A percentile compares a stretch with the other conserved stretches of the same genome.
Evolutionary conservation across 139 green algal species (phyloP).

Genomic region (Edaphochlamys debaryana): DNA sequence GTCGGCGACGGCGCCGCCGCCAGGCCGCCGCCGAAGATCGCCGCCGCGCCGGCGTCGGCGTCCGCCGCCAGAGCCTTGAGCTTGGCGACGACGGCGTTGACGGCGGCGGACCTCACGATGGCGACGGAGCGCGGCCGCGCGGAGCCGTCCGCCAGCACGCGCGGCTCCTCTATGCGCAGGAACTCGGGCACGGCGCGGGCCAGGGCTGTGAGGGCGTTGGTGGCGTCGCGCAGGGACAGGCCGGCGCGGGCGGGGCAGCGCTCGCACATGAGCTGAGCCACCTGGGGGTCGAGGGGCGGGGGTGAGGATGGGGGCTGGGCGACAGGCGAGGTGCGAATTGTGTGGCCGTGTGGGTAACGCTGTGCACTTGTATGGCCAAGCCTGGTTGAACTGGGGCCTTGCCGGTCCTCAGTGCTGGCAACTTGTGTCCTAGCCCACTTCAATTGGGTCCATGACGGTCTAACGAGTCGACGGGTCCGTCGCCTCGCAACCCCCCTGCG

Average conservation of each 20-base stretch:
- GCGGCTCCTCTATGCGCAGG: constrained; percentile 35
- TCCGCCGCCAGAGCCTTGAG: constrained; percentile 27
- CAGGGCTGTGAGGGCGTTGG: constrained; percentile 18
- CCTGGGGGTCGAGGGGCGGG: neutral
- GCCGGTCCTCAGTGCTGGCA: neutral
- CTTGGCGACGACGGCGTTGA: constrained; percentile 9
- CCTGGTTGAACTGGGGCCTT: too few relatives aligned
- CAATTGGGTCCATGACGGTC: too few relatives aligned
- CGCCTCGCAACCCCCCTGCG: too few relatives aligned
- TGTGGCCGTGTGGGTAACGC: too few relatives aligned
- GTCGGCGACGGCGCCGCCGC: neutral
- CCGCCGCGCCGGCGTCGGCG: neutral
- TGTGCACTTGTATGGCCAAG: too few relatives aligned
- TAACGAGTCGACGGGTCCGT: too few relatives aligned
- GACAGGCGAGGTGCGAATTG: neutral
- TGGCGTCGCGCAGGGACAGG: constrained; percentile 5
- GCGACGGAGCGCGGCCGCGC: constrained; percentile 17
- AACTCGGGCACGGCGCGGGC: constrained; percentile 26
- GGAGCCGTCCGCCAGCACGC: constrained; percentile 25
- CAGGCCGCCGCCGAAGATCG: neutral
- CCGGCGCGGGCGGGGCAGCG: constrained; percentile 1
- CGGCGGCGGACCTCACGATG: constrained; percentile 2
- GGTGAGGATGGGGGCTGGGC: too few relatives aligned
- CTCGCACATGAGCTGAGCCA: constrained; percentile 22
- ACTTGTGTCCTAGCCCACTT: neutral